These are phyloP conservation scores for Neoboletus magnificus DNA, from an alignment of 768 basidiomycete genomes.

Conservation along the genomic window DNA sequence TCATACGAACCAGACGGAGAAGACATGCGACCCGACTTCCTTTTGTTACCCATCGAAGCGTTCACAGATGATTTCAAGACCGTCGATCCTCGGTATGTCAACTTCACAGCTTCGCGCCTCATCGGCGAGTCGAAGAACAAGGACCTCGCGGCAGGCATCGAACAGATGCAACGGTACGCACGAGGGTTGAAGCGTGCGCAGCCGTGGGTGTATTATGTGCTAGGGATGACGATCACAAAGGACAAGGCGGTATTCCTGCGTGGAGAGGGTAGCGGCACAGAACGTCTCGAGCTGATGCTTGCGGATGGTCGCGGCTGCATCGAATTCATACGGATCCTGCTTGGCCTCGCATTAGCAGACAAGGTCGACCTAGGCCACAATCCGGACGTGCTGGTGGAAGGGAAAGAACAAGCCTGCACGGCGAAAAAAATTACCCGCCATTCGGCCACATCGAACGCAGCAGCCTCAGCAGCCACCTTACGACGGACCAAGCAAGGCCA, in stretches of 20 bases:
- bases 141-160: background rate
- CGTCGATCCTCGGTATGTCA: too few species aligned
- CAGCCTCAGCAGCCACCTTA: background rate
- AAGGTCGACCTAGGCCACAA: constrained; percentile 3
- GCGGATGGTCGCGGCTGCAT: constrained; percentile 7
- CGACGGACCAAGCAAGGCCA: background rate
- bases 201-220: too few species aligned
- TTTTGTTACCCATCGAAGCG: constrained; percentile 11
- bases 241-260: constrained; percentile 1
- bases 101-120: too few species aligned
- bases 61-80: too few species aligned
- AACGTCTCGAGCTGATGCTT: too few species aligned
- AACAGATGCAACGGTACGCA: constrained; percentile 5
- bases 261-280: constrained; percentile 8
- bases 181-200: too few species aligned
- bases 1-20: background rate
- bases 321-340: constrained; percentile 13
- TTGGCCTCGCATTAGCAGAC: constrained; percentile 12
- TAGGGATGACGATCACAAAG: too few species aligned
- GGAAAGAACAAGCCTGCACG: background rate
- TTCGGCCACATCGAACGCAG: background rate
- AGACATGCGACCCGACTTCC: constrained; percentile 9
- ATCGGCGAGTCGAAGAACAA: constrained; percentile 9
- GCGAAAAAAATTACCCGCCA: background rate
- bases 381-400: background rate